Evolutionary conservation across 1,284 basidiomycete species (phyloP), one percentile per base, ranked within the genome.

Genomic region (Sutorius eximius): DNA sequence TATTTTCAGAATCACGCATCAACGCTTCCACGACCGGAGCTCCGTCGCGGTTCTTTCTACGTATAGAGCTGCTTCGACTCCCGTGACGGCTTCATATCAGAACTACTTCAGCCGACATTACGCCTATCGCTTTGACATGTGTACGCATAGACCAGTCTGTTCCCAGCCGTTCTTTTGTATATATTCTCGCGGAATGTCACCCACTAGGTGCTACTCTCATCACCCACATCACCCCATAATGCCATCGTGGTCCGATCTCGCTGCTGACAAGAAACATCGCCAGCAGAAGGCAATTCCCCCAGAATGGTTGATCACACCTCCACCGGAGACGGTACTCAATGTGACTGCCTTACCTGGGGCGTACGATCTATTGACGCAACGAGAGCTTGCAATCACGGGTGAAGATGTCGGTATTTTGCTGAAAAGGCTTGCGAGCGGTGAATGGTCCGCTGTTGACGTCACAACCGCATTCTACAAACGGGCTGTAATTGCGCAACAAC

Each of bases 391-490:
- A 36, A 82, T 86, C 53, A 85, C 82, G 3, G 77, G 79, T 51
- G 73, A 65, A 47, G 69, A 79, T 44, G 71, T 80, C 16, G 62
- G 69, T 12, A 47, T 58, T 3, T 63, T 81, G 1, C 59, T 82
- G 30, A 40, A 59, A 44, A 78, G 77, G 50, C 66, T 83, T 7
- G 73, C 72, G 1, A 61, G 55, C 2, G 67, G 67, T 5, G 63
- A 73, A 58, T 27, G 24, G 24, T 27, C 24, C 6, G 24, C 24
- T 27, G 24, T 27, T 27, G 24, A 27, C 27, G 79, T 81, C n/a
- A 77, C 79, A 0, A 77, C 74, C 3, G 80, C 83, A 0, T 85
- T 80, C 65, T 82, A 78, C 69, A 85, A 85, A 68, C 68, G 83
- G 2, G 82, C 84, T 0, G 76, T 81, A 27, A 61, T 85, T 15